These are phyloP conservation scores for Nicotiana tomentosiformis DNA, from an alignment of 257 asterid species.

Conservation along the genomic window DNA sequence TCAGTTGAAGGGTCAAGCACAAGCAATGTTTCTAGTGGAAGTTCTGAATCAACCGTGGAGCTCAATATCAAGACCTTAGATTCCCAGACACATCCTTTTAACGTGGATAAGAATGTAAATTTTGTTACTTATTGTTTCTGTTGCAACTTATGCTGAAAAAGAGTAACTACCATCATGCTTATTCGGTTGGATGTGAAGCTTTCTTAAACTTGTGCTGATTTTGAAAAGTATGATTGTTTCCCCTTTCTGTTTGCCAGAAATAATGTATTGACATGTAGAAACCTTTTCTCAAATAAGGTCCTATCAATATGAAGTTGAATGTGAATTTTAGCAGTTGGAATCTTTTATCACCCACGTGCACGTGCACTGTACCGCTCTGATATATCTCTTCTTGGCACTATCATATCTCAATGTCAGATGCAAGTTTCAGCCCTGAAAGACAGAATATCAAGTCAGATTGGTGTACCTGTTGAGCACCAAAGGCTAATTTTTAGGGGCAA, in stretches of 20 bases:
- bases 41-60: constrained; percentile 55
- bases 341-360: background rate
- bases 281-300: background rate
- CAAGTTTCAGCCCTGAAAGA: constrained; percentile 68
- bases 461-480: constrained; percentile 81
- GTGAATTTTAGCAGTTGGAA: background rate
- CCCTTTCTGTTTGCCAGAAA: background rate
- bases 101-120: constrained; percentile 65
- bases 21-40: constrained; percentile 37
- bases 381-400: background rate
- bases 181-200: background rate
- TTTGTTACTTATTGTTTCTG: background rate
- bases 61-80: constrained; percentile 87
- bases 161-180: background rate
- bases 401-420: constrained; percentile 34
- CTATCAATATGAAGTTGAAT: background rate
- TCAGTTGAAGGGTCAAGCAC: constrained; percentile 46
- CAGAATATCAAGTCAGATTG: constrained; percentile 57
- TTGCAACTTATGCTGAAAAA: background rate
- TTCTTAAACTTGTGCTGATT: background rate
- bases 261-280: background rate
- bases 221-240: background rate
- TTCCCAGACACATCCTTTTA: constrained; percentile 53
- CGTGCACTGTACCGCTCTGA: background rate
- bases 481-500: constrained; percentile 85